These are phyloP conservation scores for Pouteria campechiana DNA, from an alignment of 179 eudicot species.

Conservation along the genomic window DNA sequence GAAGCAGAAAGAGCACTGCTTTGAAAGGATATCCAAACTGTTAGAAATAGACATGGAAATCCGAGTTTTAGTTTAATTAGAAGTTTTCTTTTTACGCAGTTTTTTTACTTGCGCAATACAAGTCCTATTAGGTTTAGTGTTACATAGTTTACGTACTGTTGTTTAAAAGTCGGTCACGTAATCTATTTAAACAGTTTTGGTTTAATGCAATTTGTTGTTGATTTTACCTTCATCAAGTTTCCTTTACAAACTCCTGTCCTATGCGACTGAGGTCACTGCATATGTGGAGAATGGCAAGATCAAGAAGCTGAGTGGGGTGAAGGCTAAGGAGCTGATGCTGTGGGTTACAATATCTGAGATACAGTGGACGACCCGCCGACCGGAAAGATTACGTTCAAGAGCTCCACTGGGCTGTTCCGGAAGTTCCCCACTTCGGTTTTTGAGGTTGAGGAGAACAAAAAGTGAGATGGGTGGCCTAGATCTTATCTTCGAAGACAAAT, in stretches of 20 bases:
- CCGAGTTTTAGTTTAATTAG: no score
- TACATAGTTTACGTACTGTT: no score
- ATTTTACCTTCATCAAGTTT: no score
- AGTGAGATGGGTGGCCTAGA: no score
- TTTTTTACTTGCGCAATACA: no score
- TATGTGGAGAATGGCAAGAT: slow-evolving; percentile 40
- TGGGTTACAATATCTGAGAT: slow-evolving; percentile 47
- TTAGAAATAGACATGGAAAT: background rate
- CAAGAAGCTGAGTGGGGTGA: slow-evolving; percentile 51
- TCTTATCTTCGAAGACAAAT: no score
- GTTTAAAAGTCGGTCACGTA: no score
- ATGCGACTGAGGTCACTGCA: slow-evolving; percentile 45
- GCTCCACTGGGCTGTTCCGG: slow-evolving; percentile 27
- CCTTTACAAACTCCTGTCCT: slow-evolving; percentile 24
- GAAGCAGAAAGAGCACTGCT: slow-evolving; percentile 37
- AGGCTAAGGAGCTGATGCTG: slow-evolving; percentile 46
- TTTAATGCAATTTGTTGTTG: no score
- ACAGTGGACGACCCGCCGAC: slow-evolving; percentile 17
- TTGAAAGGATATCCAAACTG: slow-evolving; percentile 18
- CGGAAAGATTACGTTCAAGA: slow-evolving; percentile 33
- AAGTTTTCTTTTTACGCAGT: no score
- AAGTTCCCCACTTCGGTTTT: slow-evolving; percentile 33
- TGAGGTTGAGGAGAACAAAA: slow-evolving; percentile 11
- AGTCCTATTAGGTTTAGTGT: no score
- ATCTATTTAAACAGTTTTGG: no score